Conservation (phyloP, 169 alveolate species). For the Babesia divergens region DNA sequence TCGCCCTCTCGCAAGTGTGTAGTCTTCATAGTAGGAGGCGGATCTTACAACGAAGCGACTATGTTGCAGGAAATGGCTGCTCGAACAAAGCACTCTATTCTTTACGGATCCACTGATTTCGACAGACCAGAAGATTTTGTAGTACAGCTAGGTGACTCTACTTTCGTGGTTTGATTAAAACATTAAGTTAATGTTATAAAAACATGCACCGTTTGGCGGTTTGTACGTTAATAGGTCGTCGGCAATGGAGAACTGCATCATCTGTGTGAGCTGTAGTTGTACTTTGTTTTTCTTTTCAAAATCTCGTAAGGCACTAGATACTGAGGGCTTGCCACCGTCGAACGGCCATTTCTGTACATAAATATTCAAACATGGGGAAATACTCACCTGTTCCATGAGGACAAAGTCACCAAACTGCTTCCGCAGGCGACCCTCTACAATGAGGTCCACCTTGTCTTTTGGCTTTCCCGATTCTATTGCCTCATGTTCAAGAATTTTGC, state of each 20-base stretch:
- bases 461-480: conserved; percentile 31
- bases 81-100: conserved; percentile 34
- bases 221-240: conserved; percentile 43
- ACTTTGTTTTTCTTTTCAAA: background rate
- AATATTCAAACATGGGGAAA: too few species aligned
- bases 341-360: conserved; percentile 37
- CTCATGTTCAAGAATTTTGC: conserved; percentile 11
- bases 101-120: conserved; percentile 54
- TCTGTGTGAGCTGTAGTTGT: background rate
- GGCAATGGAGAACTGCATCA: conserved; percentile 29
- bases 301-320: conserved; percentile 11
- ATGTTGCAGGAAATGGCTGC: conserved; percentile 73
- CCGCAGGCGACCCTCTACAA: conserved; percentile 28
- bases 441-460: conserved; percentile 34
- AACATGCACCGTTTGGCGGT: conserved; percentile 15
- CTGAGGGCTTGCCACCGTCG: conserved; percentile 44
- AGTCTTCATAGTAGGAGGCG: conserved; percentile 81
- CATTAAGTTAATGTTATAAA: conserved; percentile 9
- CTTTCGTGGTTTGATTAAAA: conserved; percentile 19
- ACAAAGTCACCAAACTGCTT: conserved; percentile 52
- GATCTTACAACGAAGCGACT: conserved; percentile 76
- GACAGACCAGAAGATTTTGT: conserved; percentile 62
- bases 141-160: conserved; percentile 28
- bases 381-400: conserved; percentile 53
- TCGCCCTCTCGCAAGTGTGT: conserved; percentile 46